Percentiles rank a stretch among this genome's conserved stretches.
Conservation (phyloP, 495 filamentous ascomycete species). For the Apiosordaria backusii region DNA sequence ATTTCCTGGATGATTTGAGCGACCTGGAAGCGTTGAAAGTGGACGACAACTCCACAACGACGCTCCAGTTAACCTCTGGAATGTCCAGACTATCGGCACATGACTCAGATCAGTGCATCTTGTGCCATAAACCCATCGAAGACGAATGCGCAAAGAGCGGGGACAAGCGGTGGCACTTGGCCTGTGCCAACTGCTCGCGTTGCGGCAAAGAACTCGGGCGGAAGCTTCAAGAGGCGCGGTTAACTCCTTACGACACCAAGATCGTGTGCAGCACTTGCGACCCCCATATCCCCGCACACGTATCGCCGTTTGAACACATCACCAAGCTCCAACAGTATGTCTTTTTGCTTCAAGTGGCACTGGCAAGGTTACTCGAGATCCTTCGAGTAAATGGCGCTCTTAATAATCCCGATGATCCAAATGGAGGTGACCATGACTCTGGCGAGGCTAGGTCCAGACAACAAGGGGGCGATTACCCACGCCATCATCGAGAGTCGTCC, state of each 20-base stretch:
- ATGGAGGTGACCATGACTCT: conserved; percentile 62
- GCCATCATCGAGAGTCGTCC: conserved; percentile 63
- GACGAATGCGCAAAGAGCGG: conserved; percentile 77
- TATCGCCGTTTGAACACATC: conserved; percentile 54
- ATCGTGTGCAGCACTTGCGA: conserved; percentile 67
- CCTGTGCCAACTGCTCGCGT: conserved; percentile 70
- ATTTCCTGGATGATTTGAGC: conserved; percentile 76
- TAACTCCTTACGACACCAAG: conserved; percentile 60
- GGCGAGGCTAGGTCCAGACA: conserved; percentile 72
- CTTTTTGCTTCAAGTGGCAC: conserved; percentile 84
- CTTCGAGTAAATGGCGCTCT: conserved; percentile 77
- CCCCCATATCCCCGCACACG: conserved; percentile 31
- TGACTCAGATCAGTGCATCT: conserved; percentile 74
- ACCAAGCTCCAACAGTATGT: conserved; percentile 90
- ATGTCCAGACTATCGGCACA: conserved; percentile 70
- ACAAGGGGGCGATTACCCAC: conserved; percentile 57
- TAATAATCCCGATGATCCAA: conserved; percentile 74
- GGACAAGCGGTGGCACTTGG: conserved; percentile 76
- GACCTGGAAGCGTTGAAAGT: conserved; percentile 68
- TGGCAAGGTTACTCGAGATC: conserved; percentile 84
- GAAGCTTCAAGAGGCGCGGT: conserved; percentile 59
- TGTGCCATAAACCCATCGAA: conserved; percentile 84
- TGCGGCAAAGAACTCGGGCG: conserved; percentile 71
- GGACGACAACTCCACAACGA: conserved; percentile 54
- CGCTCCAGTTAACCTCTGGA: conserved; percentile 69